Conservation (phyloP, 257 asterid genomes). For the Avicennia marina region DNA sequence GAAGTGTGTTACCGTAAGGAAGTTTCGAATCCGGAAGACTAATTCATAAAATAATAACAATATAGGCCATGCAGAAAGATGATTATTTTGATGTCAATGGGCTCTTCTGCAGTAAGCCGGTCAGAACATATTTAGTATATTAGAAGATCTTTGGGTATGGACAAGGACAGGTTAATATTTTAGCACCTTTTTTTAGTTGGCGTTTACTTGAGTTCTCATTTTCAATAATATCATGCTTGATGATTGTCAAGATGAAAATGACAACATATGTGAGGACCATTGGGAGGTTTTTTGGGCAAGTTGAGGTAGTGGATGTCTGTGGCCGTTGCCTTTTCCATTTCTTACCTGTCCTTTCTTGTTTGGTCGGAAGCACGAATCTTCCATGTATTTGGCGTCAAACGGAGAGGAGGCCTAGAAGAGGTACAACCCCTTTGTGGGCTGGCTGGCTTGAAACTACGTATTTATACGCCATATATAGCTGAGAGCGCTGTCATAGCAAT, state of each 20-base stretch:
- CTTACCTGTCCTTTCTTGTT: slow-evolving; percentile 45
- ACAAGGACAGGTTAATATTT: slow-evolving; percentile 21
- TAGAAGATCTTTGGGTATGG: slow-evolving; percentile 21
- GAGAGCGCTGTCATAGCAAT: background rate
- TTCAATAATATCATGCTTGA: slow-evolving; percentile 30
- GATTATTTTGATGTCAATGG: slow-evolving; percentile 18
- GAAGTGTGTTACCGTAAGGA: too few relatives aligned
- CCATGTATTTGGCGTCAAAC: slow-evolving; percentile 33
- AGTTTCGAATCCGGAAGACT: slow-evolving; percentile 14
- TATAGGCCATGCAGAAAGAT: background rate
- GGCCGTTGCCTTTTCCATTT: slow-evolving; percentile 43
- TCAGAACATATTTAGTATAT: background rate
- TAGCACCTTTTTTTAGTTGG: slow-evolving; percentile 9
- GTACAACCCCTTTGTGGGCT: slow-evolving; percentile 16
- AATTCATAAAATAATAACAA: background rate
- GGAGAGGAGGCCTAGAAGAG: slow-evolving; percentile 18
- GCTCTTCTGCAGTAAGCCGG: background rate
- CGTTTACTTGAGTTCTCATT: slow-evolving; percentile 15
- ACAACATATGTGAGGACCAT: slow-evolving; percentile 46
- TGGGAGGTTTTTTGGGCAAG: slow-evolving; percentile 33
- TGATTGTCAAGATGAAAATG: slow-evolving; percentile 31
- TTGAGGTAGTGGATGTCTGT: slow-evolving; percentile 54
- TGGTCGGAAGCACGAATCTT: slow-evolving; percentile 47
- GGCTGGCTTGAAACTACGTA: background rate
- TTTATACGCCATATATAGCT: slow-evolving; percentile 19